phyloP scores from a whole-genome alignment of 208 protist genomes.

The Leishmania guyanensis region DNA sequence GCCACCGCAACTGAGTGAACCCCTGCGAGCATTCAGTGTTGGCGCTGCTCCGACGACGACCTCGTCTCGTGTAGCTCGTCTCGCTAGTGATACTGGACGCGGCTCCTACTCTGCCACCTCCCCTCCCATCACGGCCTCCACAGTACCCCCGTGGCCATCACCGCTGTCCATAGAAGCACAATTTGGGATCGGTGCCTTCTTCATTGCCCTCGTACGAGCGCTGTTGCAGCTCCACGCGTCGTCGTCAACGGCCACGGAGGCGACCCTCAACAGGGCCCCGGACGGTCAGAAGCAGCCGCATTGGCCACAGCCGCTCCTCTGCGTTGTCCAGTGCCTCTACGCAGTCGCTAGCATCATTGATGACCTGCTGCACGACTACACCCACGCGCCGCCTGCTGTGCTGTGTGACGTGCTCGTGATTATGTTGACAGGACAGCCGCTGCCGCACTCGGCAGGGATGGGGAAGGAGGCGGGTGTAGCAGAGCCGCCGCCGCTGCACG shows the following conservation, averaged over 20 bases:
- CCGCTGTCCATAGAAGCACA: constrained; percentile 43
- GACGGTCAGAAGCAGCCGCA: not conserved
- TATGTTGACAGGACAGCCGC: constrained; percentile 13
- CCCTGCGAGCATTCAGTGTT: not conserved
- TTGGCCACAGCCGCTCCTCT: constrained; percentile 1
- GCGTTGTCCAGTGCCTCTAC: constrained; percentile 37
- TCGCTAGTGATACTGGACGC: not conserved
- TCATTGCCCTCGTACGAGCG: constrained; percentile 38
- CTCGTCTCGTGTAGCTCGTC: not conserved
- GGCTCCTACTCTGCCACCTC: not conserved
- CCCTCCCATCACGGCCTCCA: not conserved
- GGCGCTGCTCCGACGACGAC: not conserved
- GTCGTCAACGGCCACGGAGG: not conserved
- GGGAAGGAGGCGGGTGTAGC: not conserved
- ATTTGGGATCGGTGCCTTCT: constrained; percentile 39
- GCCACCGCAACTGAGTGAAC: not conserved
- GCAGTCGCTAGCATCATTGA: constrained; percentile 36
- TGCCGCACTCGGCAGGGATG: not conserved
- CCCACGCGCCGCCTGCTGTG: constrained; percentile 23
- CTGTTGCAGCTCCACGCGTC: constrained; percentile 23
- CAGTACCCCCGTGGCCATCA: constrained; percentile 3
- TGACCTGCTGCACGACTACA: constrained; percentile 61
- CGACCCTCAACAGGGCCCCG: not conserved
- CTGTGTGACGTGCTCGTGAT: constrained; percentile 41
- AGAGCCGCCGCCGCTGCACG: not conserved